phyloP scores from a whole-genome alignment of 2,329 filamentous ascomycete species.

The Claviceps quebecensis region DNA sequence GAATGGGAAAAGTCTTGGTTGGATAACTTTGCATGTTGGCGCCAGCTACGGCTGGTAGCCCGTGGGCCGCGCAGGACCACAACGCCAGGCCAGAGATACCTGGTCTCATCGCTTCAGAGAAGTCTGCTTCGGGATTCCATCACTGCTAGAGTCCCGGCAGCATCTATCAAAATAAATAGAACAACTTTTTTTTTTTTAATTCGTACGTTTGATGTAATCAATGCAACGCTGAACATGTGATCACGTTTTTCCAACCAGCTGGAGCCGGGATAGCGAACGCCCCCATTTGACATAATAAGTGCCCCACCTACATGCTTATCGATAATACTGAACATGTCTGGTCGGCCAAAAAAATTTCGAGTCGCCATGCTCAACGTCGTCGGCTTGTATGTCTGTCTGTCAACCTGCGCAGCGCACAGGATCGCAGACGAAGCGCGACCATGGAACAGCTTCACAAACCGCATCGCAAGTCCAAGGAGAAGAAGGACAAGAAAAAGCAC shows the following conservation, averaged over 20 bases:
- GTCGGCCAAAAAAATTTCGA: slow-evolving; percentile 3
- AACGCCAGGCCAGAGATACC: too few species aligned
- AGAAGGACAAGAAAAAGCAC: slow-evolving; percentile 75
- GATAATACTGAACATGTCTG: neutral
- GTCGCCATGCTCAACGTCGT: neutral
- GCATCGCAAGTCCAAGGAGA: slow-evolving; percentile 78
- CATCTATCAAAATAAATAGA: too few species aligned
- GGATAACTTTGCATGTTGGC: neutral
- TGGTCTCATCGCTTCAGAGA: too few species aligned
- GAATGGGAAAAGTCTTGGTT: neutral
- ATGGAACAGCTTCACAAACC: slow-evolving; percentile 79
- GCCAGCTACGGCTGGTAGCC: neutral
- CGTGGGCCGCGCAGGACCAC: too few species aligned
- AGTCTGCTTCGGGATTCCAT: too few species aligned
- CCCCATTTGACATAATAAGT: neutral
- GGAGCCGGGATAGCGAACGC: neutral
- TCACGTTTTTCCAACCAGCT: neutral
- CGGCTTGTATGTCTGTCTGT: neutral
- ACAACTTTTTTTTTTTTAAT: too few species aligned
- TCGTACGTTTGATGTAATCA: too few species aligned
- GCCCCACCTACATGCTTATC: neutral
- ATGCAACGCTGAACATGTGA: too few species aligned
- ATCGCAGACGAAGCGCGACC: slow-evolving; percentile 6
- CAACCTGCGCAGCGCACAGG: slow-evolving; percentile 1
- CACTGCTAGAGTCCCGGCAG: too few species aligned